Base-by-base conservation (phyloP, 2,329 filamentous ascomycete genomes). In the Diaporthe sp. region DNA sequence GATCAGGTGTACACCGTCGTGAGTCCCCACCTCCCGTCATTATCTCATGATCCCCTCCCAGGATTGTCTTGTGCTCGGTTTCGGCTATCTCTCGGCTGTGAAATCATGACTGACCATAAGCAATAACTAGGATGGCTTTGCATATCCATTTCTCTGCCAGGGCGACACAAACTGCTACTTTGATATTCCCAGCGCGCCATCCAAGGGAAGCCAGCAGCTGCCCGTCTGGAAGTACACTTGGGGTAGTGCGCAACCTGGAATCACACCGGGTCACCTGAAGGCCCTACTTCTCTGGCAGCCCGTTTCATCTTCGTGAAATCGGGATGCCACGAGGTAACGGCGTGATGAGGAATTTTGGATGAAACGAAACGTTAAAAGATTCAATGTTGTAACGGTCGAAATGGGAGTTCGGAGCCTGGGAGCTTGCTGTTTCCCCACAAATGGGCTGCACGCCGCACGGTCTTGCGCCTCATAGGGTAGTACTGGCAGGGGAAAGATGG, bases 1-100 rank as follows among this genome's bases (percentile, higher is more conserved):
- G 73, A 74, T 12, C 55, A 72, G 47, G 27, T 75, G 17, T 75
- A 75, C 55, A 75, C 73, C 7, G 37, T 75, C 19, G 72, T 74
- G 35, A 71, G 72, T 71, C 12, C 30, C 12, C 27, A 6, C 2
- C 37, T 32, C 27, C 10, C 42, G 4, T 25, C 44, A n/a, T 25
- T 7, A 2, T 37, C 27, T 15, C 7, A 13, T 50, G 25, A 4
- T 3, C 6, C 13, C 22, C 42, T 17, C n/a, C 25, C 61, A 22
- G n/a, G 27, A 12, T 3, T 17, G 7, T 25, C 10, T 2, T 30
- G 50, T n/a, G 22, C 37, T 25, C 17, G n/a, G 2, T 9, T 42
- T 25, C 22, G 44, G 44, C 44, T 50, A 50, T 25, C 19, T 59
- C 22, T 70, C 39, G 22, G 55, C 42, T 47, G 32, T 37, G 25